phyloP scores from a whole-genome alignment of 2,329 filamentous ascomycete species.

The Ophiocordyceps polyrhachis-furcata region DNA sequence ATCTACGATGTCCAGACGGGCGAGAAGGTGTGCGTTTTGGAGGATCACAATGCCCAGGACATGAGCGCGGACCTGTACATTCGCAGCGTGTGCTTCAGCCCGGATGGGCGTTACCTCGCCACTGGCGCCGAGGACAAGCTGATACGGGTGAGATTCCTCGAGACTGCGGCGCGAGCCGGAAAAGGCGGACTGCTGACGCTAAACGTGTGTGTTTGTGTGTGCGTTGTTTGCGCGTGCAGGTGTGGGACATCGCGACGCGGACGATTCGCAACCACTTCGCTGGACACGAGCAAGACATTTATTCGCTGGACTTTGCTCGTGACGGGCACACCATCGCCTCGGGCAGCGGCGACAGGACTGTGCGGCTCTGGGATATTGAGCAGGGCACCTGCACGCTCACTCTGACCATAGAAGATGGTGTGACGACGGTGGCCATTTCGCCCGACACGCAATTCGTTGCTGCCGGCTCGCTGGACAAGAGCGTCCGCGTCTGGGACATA shows the following conservation, averaged over 20 bases:
- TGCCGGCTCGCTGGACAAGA: conserved; percentile 91
- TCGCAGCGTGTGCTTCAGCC: conserved; percentile 94
- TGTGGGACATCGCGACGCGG: conserved; percentile 80
- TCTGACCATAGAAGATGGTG: conserved; percentile 86
- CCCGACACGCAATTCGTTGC: conserved; percentile 89
- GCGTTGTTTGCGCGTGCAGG: conserved; percentile 38
- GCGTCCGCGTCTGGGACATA: conserved; percentile 92
- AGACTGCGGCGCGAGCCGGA: background rate
- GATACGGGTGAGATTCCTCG: conserved; percentile 51
- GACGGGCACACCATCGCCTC: conserved; percentile 91
- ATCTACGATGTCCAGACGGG: conserved; percentile 88
- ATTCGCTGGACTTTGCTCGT: conserved; percentile 84
- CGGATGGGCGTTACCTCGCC: conserved; percentile 80
- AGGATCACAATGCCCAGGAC: conserved; percentile 65
- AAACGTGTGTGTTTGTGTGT: background rate
- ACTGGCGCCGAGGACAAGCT: conserved; percentile 96
- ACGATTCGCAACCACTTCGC: conserved; percentile 82
- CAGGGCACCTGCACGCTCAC: conserved; percentile 65
- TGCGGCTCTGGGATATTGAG: conserved; percentile 91
- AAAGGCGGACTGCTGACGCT: background rate
- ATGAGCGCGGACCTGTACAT: conserved; percentile 91
- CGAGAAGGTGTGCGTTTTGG: conserved; percentile 72
- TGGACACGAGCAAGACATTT: conserved; percentile 98
- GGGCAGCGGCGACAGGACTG: conserved; percentile 83
- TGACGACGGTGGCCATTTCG: conserved; percentile 93